Base-by-base conservation (phyloP, 2,329 filamentous ascomycete genomes). In the Ascochyta clinopodiicola region DNA sequence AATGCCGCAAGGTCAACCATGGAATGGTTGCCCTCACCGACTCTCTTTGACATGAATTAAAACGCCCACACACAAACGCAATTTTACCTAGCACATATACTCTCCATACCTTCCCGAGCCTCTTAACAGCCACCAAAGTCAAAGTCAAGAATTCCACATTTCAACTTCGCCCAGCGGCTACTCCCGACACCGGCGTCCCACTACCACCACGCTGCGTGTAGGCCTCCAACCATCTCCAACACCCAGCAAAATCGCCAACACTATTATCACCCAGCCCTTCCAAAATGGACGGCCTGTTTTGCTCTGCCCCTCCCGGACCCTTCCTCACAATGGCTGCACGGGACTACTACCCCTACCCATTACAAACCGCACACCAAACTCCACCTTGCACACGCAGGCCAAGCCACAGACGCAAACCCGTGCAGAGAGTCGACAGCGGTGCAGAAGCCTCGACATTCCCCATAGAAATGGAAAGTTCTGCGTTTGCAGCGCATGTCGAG, bases 1-100 rank as follows among this genome's bases (percentile, higher is more conserved):
- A 49, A 50, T 50, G 17, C 46, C 52, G 46, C 42, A 55, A 44
- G 52, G 52, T 55, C 52, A 55, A 55, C 52, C 45, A 55, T 50
- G 52, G 52, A 31, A 29, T 22, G n/a, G 12, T 25, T 29, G 32
- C 36, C 34, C 52, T 55, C 52, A 50, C 52, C 45, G 42, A 55
- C 46, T 45, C 51, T 32, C 29, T 31, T 13, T 5, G 10, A 29
- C 27, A 4, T 31, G 29, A 31, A 13, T 10, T 2, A 13, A 13
- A 31, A 48, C 49, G 24, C 29, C 17, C 32, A 22, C 51, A 37
- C 19, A 24, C 29, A 4, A 10, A 12, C 29, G 29, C 12, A 31
- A 31, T 31, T 31, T 31, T 15, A 15, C 12, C 32, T 3, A 15
- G 32, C 32, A 35, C 7, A 35, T 17, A 35, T 17, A 17, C n/a